These are phyloP conservation scores for Fusarium marasasianum DNA, from an alignment of 2,329 filamentous ascomycete species.

Conservation along the genomic window DNA sequence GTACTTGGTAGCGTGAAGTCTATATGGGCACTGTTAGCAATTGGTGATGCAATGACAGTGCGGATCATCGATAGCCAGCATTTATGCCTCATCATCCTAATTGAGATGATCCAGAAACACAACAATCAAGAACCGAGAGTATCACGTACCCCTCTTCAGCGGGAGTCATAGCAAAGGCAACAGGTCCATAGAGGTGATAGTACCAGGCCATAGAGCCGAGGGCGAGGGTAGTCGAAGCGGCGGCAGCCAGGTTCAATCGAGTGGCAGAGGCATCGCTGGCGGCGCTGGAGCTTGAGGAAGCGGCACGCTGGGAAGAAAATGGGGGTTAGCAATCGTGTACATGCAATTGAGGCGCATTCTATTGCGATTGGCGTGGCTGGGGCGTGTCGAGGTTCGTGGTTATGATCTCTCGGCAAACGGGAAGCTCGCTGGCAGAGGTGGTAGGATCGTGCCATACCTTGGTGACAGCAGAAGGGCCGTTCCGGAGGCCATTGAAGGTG, in stretches of 20 bases:
- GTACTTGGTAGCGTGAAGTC: slow-evolving; percentile 90
- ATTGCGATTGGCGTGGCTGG: slow-evolving; percentile 45
- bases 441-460: slow-evolving; percentile 71
- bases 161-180: slow-evolving; percentile 88
- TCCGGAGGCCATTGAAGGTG: slow-evolving; percentile 80
- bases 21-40: slow-evolving; percentile 55
- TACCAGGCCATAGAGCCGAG: slow-evolving; percentile 95
- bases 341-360: slow-evolving; percentile 25
- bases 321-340: slow-evolving; percentile 51
- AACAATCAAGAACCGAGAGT: slow-evolving; percentile 7
- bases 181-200: slow-evolving; percentile 92
- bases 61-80: slow-evolving; percentile 29
- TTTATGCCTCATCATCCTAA: slow-evolving; percentile 49
- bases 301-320: slow-evolving; percentile 62
- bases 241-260: slow-evolving; percentile 86
- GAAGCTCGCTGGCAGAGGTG: slow-evolving; percentile 36
- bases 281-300: slow-evolving; percentile 79
- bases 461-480: slow-evolving; percentile 74
- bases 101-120: slow-evolving; percentile 5
- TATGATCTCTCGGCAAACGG: slow-evolving; percentile 50
- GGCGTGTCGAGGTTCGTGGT: slow-evolving; percentile 36
- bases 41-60: slow-evolving; percentile 26
- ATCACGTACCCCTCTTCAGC: slow-evolving; percentile 95
- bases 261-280: slow-evolving; percentile 75
- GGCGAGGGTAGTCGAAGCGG: slow-evolving; percentile 85